Conservation (phyloP, 257 asterid species). For the Gynochthodes officinalis region DNA sequence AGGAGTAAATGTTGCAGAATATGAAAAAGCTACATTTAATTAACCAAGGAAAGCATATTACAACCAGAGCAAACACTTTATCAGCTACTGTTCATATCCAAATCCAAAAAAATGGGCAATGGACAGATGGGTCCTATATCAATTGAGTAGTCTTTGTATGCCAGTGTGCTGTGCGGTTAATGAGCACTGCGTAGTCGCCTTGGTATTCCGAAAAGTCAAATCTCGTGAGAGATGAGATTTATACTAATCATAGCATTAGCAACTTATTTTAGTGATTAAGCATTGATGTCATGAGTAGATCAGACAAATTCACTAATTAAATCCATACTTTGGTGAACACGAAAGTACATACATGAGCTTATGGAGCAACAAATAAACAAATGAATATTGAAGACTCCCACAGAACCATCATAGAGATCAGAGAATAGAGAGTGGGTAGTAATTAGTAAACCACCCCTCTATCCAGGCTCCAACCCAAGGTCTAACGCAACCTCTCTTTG, state of each 20-base stretch:
- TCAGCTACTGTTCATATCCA: neutral
- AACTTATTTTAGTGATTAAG: neutral
- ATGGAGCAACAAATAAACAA: constrained; percentile 10
- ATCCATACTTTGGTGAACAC: neutral
- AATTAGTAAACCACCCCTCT: neutral
- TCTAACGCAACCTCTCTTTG: neutral
- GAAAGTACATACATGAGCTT: constrained; percentile 1
- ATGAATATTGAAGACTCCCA: no score
- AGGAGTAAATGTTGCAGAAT: constrained; percentile 8
- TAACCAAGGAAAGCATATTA: constrained; percentile 19
- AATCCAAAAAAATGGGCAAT: neutral
- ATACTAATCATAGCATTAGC: neutral
- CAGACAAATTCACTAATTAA: constrained; percentile 7
- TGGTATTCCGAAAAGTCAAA: constrained; percentile 19
- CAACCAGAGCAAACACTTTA: neutral
- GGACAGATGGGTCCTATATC: neutral
- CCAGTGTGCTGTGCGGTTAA: no score
- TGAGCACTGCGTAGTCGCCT: no score
- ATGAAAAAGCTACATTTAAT: constrained; percentile 12
- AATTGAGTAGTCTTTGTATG: neutral
- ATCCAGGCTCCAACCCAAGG: no score
- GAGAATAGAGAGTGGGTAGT: constrained; percentile 7
- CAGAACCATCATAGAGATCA: no score
- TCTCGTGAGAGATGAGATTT: constrained; percentile 4
- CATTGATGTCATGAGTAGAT: neutral